phyloP scores from a whole-genome alignment of 305 asterid genomes.

The Euphrasia arctica region DNA sequence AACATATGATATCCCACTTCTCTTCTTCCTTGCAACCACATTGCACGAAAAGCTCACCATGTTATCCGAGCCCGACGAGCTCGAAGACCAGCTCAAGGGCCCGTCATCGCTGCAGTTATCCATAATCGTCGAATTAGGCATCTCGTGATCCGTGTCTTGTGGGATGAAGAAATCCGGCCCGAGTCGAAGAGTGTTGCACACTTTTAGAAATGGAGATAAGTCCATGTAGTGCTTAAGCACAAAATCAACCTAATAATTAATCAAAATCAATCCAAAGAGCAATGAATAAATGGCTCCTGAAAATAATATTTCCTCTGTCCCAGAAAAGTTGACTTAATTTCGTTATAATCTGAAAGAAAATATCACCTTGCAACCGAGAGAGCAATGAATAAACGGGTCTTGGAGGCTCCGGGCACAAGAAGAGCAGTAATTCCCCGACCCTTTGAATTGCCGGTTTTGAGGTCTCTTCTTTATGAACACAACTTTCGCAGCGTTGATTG shows the following conservation, averaged over 20 bases:
- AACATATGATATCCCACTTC: slow-evolving; percentile 57
- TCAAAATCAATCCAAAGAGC: no score
- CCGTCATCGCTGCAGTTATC: slow-evolving; percentile 50
- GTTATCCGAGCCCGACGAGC: slow-evolving; percentile 65
- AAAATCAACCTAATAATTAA: slow-evolving; percentile 59
- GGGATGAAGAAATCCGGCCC: slow-evolving; percentile 92
- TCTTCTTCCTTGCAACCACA: slow-evolving; percentile 69
- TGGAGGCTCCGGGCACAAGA: slow-evolving; percentile 92
- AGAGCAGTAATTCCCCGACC: slow-evolving; percentile 85
- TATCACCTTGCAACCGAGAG: slow-evolving; percentile 91
- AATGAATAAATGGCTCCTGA: no score
- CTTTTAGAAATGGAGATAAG: slow-evolving; percentile 66
- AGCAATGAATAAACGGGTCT: slow-evolving; percentile 88
- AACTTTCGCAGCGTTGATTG: slow-evolving; percentile 88
- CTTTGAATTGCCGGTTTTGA: slow-evolving; percentile 91
- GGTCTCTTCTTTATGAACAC: slow-evolving; percentile 89
- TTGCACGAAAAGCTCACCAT: slow-evolving; percentile 75
- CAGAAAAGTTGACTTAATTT: no score
- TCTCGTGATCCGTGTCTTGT: slow-evolving; percentile 63
- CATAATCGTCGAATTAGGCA: slow-evolving; percentile 58
- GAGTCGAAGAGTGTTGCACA: slow-evolving; percentile 72
- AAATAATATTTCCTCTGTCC: no score
- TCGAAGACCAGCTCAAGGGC: slow-evolving; percentile 47
- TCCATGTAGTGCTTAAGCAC: slow-evolving; percentile 66
- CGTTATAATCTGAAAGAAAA: no score